phyloP scores from a whole-genome alignment of 768 basidiomycete genomes.

The Collybia sordida region DNA sequence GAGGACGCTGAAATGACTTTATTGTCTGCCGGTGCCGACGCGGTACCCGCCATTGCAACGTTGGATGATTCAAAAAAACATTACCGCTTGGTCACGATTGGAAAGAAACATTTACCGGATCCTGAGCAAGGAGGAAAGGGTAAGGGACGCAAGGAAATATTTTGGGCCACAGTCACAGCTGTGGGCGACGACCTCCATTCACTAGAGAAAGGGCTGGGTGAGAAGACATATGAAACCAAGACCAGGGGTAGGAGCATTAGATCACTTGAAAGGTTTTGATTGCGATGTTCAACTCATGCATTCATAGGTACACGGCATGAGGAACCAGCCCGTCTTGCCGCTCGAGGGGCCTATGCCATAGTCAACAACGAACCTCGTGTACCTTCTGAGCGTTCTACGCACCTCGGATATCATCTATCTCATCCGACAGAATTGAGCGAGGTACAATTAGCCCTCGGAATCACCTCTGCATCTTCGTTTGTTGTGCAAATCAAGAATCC shows the following conservation, averaged over 20 bases:
- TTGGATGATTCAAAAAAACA: constrained; percentile 35
- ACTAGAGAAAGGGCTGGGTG: constrained; percentile 48
- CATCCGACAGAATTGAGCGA: constrained; percentile 50
- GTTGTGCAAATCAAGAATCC: constrained; percentile 65
- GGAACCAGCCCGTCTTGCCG: constrained; percentile 51
- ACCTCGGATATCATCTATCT: constrained; percentile 59
- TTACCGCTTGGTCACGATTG: constrained; percentile 51
- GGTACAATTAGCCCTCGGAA: constrained; percentile 56
- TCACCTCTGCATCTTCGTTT: constrained; percentile 52
- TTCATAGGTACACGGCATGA: constrained; percentile 49
- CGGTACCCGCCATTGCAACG: constrained; percentile 40
- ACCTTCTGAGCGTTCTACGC: constrained; percentile 48
- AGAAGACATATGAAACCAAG: constrained; percentile 59
- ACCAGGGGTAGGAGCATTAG: constrained; percentile 42
- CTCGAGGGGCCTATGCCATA: constrained; percentile 59
- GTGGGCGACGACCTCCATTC: constrained; percentile 50
- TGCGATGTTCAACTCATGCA: background rate
- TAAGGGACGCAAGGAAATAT: constrained; percentile 41
- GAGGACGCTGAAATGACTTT: constrained; percentile 41
- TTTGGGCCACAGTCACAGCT: constrained; percentile 52
- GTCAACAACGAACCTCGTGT: constrained; percentile 45
- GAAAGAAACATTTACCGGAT: constrained; percentile 60
- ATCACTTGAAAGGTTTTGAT: background rate
- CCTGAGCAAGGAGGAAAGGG: constrained; percentile 28
- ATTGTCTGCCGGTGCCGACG: constrained; percentile 45